Percentiles rank a stretch among this genome's conserved stretches.
Evolutionary conservation across 352 stramenopile genomes (phyloP).

Genomic region (Peronospora tabacina): DNA sequence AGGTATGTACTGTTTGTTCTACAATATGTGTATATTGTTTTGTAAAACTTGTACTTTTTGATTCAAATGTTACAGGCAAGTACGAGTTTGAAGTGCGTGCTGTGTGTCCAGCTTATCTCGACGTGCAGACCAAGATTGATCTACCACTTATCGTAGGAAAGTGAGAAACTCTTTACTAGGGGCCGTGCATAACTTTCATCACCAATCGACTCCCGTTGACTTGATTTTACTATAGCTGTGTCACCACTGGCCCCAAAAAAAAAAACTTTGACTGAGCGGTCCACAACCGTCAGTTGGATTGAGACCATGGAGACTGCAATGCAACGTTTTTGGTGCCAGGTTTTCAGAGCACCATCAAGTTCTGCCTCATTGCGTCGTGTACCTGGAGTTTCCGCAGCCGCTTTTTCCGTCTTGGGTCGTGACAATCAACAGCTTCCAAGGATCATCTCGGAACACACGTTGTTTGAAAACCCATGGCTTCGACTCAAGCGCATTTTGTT

Average conservation of each 20-base stretch:
- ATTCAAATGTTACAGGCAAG: slow-evolving; percentile 30
- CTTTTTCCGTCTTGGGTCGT: slow-evolving; percentile 10
- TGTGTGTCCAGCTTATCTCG: slow-evolving; percentile 54
- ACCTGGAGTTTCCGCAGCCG: background rate
- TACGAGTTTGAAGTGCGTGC: slow-evolving; percentile 77
- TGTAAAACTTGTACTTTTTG: slow-evolving; percentile 1
- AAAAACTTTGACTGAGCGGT: slow-evolving; percentile 17
- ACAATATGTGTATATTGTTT: background rate
- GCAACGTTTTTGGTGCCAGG: slow-evolving; percentile 8
- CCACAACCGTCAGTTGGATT: slow-evolving; percentile 14
- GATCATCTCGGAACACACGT: slow-evolving; percentile 39
- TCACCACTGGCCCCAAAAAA: background rate
- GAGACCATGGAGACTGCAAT: slow-evolving; percentile 1
- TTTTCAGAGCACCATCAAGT: background rate
- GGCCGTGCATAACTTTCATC: slow-evolving; percentile 3
- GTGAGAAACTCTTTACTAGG: slow-evolving; percentile 6
- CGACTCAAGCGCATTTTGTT: slow-evolving; percentile 62
- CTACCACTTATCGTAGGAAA: slow-evolving; percentile 42
- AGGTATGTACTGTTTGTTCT: slow-evolving; percentile 31
- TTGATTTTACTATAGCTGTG: slow-evolving; percentile 9
- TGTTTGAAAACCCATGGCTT: slow-evolving; percentile 65
- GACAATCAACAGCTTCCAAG: slow-evolving; percentile 28
- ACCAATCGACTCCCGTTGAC: background rate
- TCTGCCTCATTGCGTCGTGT: slow-evolving; percentile 1
- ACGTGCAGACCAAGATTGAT: slow-evolving; percentile 34